Percentiles rank a stretch among this genome's conserved stretches.
phyloP scores from a whole-genome alignment of 768 basidiomycete species.

The Phlebiopsis flavidoalba region DNA sequence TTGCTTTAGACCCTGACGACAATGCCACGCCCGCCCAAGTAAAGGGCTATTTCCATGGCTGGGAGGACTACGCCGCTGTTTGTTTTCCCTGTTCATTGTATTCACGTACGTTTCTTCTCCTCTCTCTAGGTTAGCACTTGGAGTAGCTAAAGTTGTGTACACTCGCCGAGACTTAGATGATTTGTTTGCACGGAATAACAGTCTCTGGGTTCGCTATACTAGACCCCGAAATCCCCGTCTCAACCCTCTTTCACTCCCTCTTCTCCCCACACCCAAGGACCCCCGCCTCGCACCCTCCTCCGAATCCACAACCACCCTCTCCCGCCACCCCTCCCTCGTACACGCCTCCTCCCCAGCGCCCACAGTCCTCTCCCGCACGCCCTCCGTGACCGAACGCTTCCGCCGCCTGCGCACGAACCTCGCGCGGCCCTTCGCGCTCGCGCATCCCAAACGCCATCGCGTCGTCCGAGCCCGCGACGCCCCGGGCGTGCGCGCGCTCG shows the following conservation, averaged over 20 bases:
- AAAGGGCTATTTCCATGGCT: constrained; percentile 76
- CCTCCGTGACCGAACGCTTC: constrained; percentile 42
- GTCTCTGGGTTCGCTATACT: constrained; percentile 86
- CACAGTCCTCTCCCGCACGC: constrained; percentile 37
- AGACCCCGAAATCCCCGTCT: constrained; percentile 68
- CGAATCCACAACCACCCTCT: constrained; percentile 19
- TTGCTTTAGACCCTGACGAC: constrained; percentile 33
- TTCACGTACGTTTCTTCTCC: constrained; percentile 63
- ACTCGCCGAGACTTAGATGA: constrained; percentile 75
- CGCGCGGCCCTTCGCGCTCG: constrained; percentile 51
- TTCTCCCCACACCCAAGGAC: constrained; percentile 25
- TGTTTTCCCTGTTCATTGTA: constrained; percentile 79
- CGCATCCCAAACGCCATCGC: constrained; percentile 20
- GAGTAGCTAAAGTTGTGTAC: constrained; percentile 3
- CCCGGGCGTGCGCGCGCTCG: constrained; percentile 18
- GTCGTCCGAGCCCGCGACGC: not conserved
- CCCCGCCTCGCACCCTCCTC: constrained; percentile 14
- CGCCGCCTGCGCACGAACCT: constrained; percentile 40
- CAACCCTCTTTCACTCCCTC: constrained; percentile 40
- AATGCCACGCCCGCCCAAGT: constrained; percentile 30
- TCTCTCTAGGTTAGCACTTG: not conserved
- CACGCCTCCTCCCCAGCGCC: constrained; percentile 20
- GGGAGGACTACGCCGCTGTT: constrained; percentile 87
- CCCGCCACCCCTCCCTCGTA: constrained; percentile 22
- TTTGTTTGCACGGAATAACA: constrained; percentile 81